phyloP scores from a whole-genome alignment of 2,329 filamentous ascomycete genomes.

The Blumeria hordei region DNA sequence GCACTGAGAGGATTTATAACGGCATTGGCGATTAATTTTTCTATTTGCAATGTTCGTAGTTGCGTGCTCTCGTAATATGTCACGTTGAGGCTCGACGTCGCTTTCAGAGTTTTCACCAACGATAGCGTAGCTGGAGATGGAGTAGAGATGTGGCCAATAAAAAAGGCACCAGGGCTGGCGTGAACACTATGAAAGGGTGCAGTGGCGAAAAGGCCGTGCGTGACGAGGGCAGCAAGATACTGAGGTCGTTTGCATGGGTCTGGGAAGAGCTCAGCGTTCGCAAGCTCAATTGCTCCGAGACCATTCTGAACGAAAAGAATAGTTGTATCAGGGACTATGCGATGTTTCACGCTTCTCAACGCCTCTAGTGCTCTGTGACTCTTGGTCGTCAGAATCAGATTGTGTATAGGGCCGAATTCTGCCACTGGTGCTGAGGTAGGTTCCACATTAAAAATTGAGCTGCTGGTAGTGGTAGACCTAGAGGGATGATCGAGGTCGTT shows the following conservation, averaged over 20 bases:
- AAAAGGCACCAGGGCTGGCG: constrained; percentile 24
- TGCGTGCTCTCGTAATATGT: constrained; percentile 19
- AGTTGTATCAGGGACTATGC: constrained; percentile 40
- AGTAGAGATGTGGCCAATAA: constrained; percentile 18
- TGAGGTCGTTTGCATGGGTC: constrained; percentile 33
- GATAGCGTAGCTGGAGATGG: constrained; percentile 4
- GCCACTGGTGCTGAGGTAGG: not conserved
- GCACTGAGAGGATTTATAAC: constrained; percentile 72
- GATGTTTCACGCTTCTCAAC: constrained; percentile 28
- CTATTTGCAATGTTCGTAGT: constrained; percentile 42
- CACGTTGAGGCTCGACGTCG: constrained; percentile 21
- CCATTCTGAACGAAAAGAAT: constrained; percentile 77
- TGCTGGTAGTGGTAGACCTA: not conserved
- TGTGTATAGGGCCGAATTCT: constrained; percentile 26
- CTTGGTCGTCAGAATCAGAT: constrained; percentile 62
- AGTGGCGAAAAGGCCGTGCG: constrained; percentile 28
- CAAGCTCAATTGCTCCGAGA: constrained; percentile 43
- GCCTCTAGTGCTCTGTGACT: constrained; percentile 41
- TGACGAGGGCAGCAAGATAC: constrained; percentile 45
- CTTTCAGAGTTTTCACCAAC: constrained; percentile 16
- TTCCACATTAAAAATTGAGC: constrained; percentile 9
- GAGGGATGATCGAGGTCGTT: constrained; percentile 6
- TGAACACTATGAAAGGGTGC: constrained; percentile 27
- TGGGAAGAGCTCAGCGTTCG: constrained; percentile 32
- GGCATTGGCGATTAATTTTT: constrained; percentile 63